Evolutionary conservation across 225 moss, liverwort and hornwort genomes (phyloP).

Genomic region (Pleurozium schreberi): DNA sequence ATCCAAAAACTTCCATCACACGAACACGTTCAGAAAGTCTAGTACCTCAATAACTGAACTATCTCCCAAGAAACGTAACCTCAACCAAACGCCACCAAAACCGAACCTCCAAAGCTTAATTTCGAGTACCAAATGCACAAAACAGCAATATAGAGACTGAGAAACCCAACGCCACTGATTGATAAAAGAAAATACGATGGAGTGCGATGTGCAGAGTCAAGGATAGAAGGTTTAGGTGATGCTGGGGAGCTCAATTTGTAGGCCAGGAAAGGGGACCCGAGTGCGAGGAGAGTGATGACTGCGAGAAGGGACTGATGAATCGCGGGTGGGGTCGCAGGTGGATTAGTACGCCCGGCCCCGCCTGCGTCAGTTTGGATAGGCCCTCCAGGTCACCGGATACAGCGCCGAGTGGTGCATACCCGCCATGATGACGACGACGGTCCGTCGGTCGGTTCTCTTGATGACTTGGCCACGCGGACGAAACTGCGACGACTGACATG

Average conservation of each 20-base stretch:
- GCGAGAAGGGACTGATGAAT: neutral
- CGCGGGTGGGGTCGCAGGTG: neutral
- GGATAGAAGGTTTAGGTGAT: neutral
- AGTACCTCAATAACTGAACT: neutral
- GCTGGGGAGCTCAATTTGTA: neutral
- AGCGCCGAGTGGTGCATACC: neutral
- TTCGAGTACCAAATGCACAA: neutral
- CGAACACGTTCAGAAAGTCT: neutral
- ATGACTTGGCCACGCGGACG: neutral
- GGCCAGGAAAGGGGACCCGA: neutral
- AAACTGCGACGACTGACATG: neutral
- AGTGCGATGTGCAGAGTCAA: neutral
- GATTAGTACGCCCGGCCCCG: neutral
- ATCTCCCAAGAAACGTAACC: neutral
- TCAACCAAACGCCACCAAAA: neutral
- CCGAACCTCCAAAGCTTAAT: neutral
- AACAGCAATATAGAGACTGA: neutral
- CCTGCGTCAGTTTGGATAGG: constrained; percentile 7
- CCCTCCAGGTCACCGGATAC: constrained; percentile 1
- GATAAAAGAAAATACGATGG: neutral
- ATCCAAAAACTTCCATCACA: neutral
- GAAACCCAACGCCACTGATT: neutral
- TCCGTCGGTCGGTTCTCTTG: neutral
- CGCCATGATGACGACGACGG: neutral
- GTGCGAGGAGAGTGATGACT: neutral